Base-by-base conservation (phyloP, 208 protist species). In the Wallacemonas sp. region DNA sequence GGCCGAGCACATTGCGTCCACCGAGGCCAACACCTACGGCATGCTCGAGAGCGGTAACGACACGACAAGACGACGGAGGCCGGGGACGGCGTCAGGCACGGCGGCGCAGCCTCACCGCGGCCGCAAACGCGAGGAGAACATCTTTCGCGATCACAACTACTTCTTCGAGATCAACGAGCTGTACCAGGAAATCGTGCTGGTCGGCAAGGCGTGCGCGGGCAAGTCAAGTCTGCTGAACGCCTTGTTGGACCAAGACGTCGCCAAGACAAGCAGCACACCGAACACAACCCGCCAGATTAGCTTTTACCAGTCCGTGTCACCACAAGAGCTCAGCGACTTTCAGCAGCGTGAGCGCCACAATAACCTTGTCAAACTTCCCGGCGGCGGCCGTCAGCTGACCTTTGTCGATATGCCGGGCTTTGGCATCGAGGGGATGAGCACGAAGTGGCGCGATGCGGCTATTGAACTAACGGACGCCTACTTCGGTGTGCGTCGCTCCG, bases 341-440 rank as follows among this genome's bases (percentile, higher is more conserved):
- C 78, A 89, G 39, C 77, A 71, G 15, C 66, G 65, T 29, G 73
- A 89, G 60, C 84, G 81, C 10, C 84, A 78, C 70, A 88, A 93
- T 41, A 78, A 87, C 33, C 71, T 97, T 8, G 87, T 97, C 32
- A 93, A 90, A 70, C 73, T 97, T 13, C 91, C 91, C 24, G 87
- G 85, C 46, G 82, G 84, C 26, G 91, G 91, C 0, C 73, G 88
- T 19, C 88, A 97, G 63, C 77, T 97, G 8, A 97, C 91, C 3
- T 93, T 97, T 81, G 91, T 97, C 21, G 91, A 97, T 59, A 65
- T 97, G 46, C 91, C 91, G 0, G 91, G 91, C n/a, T 97, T 86
- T 63, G 91, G 91, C 44, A 88, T 97, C 50, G 85, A 92, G 45
- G 91, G 91, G 1, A 97, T 97, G 91, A 92, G 81, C 46, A 87